These are phyloP conservation scores for Potentilla sterilis DNA, from an alignment of 306 rosid species.

Conservation along the genomic window DNA sequence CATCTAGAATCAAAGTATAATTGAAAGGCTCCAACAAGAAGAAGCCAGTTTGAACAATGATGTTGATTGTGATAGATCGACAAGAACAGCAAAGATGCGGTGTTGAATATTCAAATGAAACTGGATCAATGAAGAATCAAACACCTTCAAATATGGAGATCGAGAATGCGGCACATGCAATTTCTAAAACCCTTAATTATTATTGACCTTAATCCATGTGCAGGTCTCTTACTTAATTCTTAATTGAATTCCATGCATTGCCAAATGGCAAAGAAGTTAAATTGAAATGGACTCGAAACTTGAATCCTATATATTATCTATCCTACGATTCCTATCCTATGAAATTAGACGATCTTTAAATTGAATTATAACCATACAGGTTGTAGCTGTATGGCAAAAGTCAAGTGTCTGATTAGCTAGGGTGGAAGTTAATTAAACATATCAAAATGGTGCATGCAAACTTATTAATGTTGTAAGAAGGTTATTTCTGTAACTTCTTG, in stretches of 20 bases:
- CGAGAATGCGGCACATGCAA: conserved; percentile 11
- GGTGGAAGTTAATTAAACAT: not conserved
- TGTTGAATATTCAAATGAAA: not conserved
- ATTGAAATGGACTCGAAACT: not conserved
- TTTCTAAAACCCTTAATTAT: not conserved
- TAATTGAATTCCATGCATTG: not conserved
- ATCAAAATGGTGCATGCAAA: not conserved
- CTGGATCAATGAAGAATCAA: not conserved
- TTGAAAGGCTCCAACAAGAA: not conserved
- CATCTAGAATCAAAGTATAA: not conserved
- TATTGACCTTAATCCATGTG: not conserved
- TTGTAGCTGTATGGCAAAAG: not conserved
- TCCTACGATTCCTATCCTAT: not conserved
- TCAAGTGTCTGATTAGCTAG: not conserved
- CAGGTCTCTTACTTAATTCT: not conserved
- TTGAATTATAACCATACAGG: not conserved
- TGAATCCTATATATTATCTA: not conserved
- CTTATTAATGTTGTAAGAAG: too few relatives aligned
- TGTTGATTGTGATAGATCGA: not conserved
- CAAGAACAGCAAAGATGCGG: not conserved
- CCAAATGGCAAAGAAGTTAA: not conserved
- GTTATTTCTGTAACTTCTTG: too few relatives aligned
- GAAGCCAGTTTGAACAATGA: not conserved
- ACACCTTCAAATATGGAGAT: not conserved
- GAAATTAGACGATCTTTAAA: not conserved